A percentile compares a stretch with the other conserved stretches of the same genome.
Conservation (phyloP, 352 stramenopile genomes). For the Thalassiosira sp. region DNA sequence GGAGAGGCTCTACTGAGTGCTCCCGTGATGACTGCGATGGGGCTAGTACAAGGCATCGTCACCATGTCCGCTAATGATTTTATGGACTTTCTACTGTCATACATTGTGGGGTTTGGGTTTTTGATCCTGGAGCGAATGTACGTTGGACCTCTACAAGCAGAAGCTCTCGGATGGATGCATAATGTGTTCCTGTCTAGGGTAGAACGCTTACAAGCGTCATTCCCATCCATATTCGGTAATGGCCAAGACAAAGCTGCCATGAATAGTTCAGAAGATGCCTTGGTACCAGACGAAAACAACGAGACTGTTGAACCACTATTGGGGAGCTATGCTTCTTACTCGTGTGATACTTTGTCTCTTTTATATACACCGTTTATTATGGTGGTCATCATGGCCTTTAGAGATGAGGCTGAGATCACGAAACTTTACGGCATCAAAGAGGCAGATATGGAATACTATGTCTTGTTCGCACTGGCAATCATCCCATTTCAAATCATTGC, state of each 20-base stretch:
- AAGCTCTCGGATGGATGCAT: slow-evolving; percentile 68
- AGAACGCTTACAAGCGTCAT: slow-evolving; percentile 1
- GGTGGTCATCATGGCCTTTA: slow-evolving; percentile 93
- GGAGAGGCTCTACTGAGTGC: slow-evolving; percentile 90
- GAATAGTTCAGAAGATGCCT: slow-evolving; percentile 21
- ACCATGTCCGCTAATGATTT: slow-evolving; percentile 96
- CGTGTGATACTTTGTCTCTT: slow-evolving; percentile 89
- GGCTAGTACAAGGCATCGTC: slow-evolving; percentile 90
- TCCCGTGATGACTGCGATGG: slow-evolving; percentile 89
- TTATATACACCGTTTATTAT: slow-evolving; percentile 95
- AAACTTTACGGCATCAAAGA: slow-evolving; percentile 95
- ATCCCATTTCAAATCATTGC: slow-evolving; percentile 92
- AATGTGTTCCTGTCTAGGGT: slow-evolving; percentile 11
- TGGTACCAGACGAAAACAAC: slow-evolving; percentile 51
- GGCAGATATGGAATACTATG: slow-evolving; percentile 97
- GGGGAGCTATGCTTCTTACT: slow-evolving; percentile 90
- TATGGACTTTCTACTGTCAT: slow-evolving; percentile 94
- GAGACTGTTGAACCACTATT: slow-evolving; percentile 95
- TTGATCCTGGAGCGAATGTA: slow-evolving; percentile 93
- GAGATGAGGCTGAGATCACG: slow-evolving; percentile 90
- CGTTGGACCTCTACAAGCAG: slow-evolving; percentile 85
- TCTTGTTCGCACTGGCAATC: slow-evolving; percentile 94
- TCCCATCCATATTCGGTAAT: slow-evolving; percentile 18
- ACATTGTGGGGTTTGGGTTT: slow-evolving; percentile 93
- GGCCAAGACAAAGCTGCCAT: slow-evolving; percentile 11